phyloP scores from a whole-genome alignment of 345 rosid genomes.

The Camelina laxa region DNA sequence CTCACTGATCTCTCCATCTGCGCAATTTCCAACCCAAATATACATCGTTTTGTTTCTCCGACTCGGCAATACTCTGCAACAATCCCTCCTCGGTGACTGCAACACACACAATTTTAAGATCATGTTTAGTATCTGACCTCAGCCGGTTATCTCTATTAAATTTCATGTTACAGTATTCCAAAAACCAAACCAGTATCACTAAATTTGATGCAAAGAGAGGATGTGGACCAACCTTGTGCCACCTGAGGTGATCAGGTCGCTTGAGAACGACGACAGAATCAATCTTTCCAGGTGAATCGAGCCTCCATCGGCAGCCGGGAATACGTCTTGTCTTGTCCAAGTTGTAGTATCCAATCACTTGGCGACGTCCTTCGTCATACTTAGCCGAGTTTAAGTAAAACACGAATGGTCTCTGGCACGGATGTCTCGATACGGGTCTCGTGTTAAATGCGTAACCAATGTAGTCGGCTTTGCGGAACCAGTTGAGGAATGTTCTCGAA shows the following conservation, averaged over 20 bases:
- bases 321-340: conserved; percentile 42
- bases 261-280: conserved; percentile 63
- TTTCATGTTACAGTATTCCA: neutral
- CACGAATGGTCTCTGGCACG: conserved; percentile 70
- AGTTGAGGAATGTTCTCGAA: conserved; percentile 79
- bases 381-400: conserved; percentile 62
- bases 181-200: neutral
- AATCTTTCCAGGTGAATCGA: conserved; percentile 64
- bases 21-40: conserved; percentile 72
- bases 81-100: conserved; percentile 87
- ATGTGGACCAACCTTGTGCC: conserved; percentile 62
- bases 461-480: conserved; percentile 78
- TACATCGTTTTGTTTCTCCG: conserved; percentile 57
- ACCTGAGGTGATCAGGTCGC: conserved; percentile 66
- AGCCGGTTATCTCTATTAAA: neutral
- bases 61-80: conserved; percentile 75
- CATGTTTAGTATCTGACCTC: neutral
- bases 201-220: neutral
- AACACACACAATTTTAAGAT: conserved; percentile 13
- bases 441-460: conserved; percentile 83
- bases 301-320: conserved; percentile 71
- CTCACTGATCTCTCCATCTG: conserved; percentile 67
- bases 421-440: conserved; percentile 76
- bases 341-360: conserved; percentile 60
- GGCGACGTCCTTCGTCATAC: conserved; percentile 57